Conservation (phyloP, 208 protist species). For the Acanthamoeba divionensis region DNA sequence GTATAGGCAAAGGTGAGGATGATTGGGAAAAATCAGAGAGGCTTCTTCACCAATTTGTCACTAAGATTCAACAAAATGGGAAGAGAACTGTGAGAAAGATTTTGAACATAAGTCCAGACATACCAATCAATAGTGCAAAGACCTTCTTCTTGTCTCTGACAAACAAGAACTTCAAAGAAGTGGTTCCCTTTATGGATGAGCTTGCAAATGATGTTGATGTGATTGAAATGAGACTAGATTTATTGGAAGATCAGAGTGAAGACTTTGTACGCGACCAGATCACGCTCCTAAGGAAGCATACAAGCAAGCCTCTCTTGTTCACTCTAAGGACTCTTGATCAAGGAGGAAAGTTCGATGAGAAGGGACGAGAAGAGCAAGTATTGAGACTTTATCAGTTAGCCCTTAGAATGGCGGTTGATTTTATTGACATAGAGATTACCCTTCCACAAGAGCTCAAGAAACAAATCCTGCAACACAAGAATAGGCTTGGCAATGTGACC, state of each 20-base stretch:
- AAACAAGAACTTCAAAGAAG: slow-evolving; percentile 16
- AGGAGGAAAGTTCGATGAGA: slow-evolving; percentile 71
- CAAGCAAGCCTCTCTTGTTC: slow-evolving; percentile 73
- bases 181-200: slow-evolving; percentile 40
- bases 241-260: slow-evolving; percentile 62
- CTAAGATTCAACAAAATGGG: not conserved
- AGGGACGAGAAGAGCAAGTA: not conserved
- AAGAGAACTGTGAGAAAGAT: not conserved
- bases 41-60: not conserved
- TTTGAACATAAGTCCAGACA: not conserved
- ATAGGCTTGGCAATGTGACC: not conserved
- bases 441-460: not conserved
- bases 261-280: slow-evolving; percentile 67
- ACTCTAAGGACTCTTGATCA: slow-evolving; percentile 73
- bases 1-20: slow-evolving; percentile 35
- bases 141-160: slow-evolving; percentile 69
- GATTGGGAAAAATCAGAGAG: not conserved
- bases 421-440: slow-evolving; percentile 77
- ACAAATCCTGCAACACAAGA: not conserved
- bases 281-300: slow-evolving; percentile 62
- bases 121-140: not conserved
- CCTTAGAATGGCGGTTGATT: slow-evolving; percentile 72
- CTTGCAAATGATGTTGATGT: slow-evolving; percentile 66
- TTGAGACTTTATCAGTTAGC: slow-evolving; percentile 62
- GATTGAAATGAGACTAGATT: slow-evolving; percentile 78